A percentile compares a stretch with the other conserved stretches of the same genome.
These are phyloP conservation scores for Pseudogymnoascus sp. DNA, from an alignment of 2,329 filamentous ascomycete genomes.

Conservation along the genomic window DNA sequence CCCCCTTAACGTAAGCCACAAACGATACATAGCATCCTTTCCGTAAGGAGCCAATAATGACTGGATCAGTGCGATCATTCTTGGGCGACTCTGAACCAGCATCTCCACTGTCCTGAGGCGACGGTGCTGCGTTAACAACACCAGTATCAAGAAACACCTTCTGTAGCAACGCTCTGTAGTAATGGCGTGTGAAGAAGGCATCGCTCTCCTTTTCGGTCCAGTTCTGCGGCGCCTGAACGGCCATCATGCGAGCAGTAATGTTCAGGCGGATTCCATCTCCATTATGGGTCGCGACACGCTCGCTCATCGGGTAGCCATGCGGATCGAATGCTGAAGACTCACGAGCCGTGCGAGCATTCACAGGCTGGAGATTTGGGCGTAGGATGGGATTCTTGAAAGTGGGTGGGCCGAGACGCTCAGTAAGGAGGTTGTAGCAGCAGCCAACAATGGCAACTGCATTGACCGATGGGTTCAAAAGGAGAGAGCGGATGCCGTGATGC, in stretches of 20 bases:
- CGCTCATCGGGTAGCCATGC: constrained; percentile 89
- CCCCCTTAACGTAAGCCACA: constrained; percentile 68
- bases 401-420: constrained; percentile 77
- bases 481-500: constrained; percentile 82
- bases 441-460: constrained; percentile 91
- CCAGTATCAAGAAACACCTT: constrained; percentile 83
- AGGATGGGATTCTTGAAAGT: constrained; percentile 77
- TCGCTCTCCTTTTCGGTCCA: constrained; percentile 79
- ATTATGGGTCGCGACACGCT: constrained; percentile 52
- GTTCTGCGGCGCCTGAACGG: constrained; percentile 88
- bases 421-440: constrained; percentile 96
- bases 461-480: constrained; percentile 75
- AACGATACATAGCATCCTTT: constrained; percentile 75
- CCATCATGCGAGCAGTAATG: constrained; percentile 97
- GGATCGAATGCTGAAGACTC: constrained; percentile 71
- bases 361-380: constrained; percentile 57
- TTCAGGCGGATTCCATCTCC: constrained; percentile 69
- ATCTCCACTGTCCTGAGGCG: constrained; percentile 11
- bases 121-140: constrained; percentile 50
- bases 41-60: constrained; percentile 77
- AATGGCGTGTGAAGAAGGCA: constrained; percentile 84
- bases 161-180: constrained; percentile 84
- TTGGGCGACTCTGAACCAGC: constrained; percentile 34
- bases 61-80: constrained; percentile 59
- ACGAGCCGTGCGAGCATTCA: constrained; percentile 59